A percentile compares a stretch with the other conserved stretches of the same genome.
These are phyloP conservation scores for Arachnopeziza araneosa DNA, from an alignment of 2,329 filamentous ascomycete species.

Conservation along the genomic window DNA sequence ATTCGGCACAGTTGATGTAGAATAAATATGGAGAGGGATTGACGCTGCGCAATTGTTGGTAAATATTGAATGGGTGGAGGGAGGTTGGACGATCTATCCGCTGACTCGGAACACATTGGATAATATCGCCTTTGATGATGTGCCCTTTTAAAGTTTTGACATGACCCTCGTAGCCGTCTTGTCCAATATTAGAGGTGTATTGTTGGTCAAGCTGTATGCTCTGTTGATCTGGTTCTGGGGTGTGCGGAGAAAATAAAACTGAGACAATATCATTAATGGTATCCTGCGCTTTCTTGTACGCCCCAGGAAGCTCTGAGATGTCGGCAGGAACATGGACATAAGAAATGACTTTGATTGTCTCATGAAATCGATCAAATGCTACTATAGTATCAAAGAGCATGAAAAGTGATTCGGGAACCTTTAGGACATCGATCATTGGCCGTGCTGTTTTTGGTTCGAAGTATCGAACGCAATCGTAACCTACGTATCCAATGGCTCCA, in stretches of 20 bases:
- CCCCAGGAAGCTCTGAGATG: slow-evolving; percentile 52
- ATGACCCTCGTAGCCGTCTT: slow-evolving; percentile 82
- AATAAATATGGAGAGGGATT: slow-evolving; percentile 98
- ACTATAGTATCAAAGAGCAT: slow-evolving; percentile 96
- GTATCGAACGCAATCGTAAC: slow-evolving; percentile 95
- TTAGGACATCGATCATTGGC: slow-evolving; percentile 79
- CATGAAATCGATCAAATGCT: slow-evolving; percentile 91
- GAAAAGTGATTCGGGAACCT: slow-evolving; percentile 90
- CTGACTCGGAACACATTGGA: slow-evolving; percentile 94
- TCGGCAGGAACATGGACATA: slow-evolving; percentile 68
- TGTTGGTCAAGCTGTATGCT: slow-evolving; percentile 68
- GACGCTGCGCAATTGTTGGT: slow-evolving; percentile 90
- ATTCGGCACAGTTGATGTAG: slow-evolving; percentile 85
- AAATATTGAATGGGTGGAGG: slow-evolving; percentile 96
- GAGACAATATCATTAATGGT: slow-evolving; percentile 63
- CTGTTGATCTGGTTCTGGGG: slow-evolving; percentile 69
- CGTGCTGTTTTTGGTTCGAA: slow-evolving; percentile 96
- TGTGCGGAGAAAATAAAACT: slow-evolving; percentile 67
- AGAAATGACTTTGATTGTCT: slow-evolving; percentile 87
- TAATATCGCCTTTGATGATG: slow-evolving; percentile 88
- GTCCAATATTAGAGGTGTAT: slow-evolving; percentile 90
- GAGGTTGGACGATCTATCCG: slow-evolving; percentile 83
- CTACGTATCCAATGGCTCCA: slow-evolving; percentile 92
- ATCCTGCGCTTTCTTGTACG: slow-evolving; percentile 63
- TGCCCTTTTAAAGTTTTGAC: slow-evolving; percentile 83